A percentile compares a stretch with the other conserved stretches of the same genome.
Evolutionary conservation across 2,329 filamentous ascomycete genomes (phyloP).

Genomic region (Zymoseptoria brevis): DNA sequence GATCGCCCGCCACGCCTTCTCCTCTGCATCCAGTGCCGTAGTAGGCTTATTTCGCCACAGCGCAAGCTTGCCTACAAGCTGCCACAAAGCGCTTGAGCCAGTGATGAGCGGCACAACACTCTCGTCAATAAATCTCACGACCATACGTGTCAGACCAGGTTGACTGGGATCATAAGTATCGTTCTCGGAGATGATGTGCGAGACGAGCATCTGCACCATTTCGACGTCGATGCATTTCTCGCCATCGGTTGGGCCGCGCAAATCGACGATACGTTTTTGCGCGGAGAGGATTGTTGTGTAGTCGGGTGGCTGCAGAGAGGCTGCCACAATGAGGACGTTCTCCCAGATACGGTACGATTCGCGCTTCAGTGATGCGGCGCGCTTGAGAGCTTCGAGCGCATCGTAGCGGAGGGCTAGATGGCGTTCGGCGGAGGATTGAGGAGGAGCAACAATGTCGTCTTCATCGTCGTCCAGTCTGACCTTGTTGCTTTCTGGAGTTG

Average conservation of each 20-base stretch:
- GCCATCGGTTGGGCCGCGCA: conserved; percentile 57
- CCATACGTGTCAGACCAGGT: conserved; percentile 49
- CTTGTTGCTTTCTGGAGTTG: conserved; percentile 5
- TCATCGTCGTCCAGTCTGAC: conserved; percentile 29
- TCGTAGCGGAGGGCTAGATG: conserved; percentile 60
- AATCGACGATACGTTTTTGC: conserved; percentile 64
- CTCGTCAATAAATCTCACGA: conserved; percentile 66
- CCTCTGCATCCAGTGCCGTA: conserved; percentile 71
- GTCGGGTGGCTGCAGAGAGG: conserved; percentile 66
- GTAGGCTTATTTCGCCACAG: conserved; percentile 63
- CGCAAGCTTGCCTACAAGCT: conserved; percentile 61
- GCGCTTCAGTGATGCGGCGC: conserved; percentile 72
- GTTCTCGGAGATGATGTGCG: conserved; percentile 54
- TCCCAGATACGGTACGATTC: conserved; percentile 94
- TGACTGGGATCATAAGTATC: conserved; percentile 36
- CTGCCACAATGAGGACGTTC: conserved; percentile 82
- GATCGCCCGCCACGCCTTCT: conserved; percentile 80
- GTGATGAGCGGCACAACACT: conserved; percentile 79
- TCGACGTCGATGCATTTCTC: conserved; percentile 72
- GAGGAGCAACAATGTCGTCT: conserved; percentile 22
- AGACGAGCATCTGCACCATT: conserved; percentile 63
- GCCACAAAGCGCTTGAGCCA: conserved; percentile 66
- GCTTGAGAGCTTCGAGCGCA: conserved; percentile 76
- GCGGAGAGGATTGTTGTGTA: conserved; percentile 69
- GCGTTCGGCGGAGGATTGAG: conserved; percentile 30